Evolutionary conservation across 495 filamentous ascomycete species (phyloP), one percentile per base, ranked within the genome.

Genomic region (Venustampulla echinocandica): DNA sequence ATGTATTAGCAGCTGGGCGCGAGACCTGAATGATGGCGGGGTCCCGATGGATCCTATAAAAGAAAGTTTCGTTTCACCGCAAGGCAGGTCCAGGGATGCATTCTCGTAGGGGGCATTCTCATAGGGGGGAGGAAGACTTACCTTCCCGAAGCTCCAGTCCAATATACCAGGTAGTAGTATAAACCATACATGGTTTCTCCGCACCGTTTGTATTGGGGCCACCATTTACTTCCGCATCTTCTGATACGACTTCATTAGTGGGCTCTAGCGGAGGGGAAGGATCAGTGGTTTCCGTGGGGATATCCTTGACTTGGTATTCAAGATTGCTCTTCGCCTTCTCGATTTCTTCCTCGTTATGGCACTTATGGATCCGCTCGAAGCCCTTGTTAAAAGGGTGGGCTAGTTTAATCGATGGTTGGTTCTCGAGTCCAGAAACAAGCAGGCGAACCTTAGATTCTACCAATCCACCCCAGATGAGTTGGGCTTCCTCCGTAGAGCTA

Each of bases 331-430:
- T 77, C 1, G 89, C 81, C 38, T 71, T 76, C 36, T 77, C 79
- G 20, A 82, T 64, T 51, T 97, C 79, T 23, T 79, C 61, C 22
- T 90, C 83, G 34, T 67, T 80, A 49, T 75, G 74, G 66, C 88
- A 85, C 14, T 68, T 65, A 61, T 95, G 88, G 0, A 78, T 68
- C 49, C 92, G 76, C 42, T 92, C 84, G 57, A 93, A 95, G 1
- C 85, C 85, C 56, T 96, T 94, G 48, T 85, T 90, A 69, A 90
- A 98, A 0, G 90, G 87, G 50, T 90, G 89, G 0, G 90, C 89
- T 18, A 95, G 71, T 25, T 78, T 79, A 47, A 97, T 84, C 4
- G 80, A 82, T 13, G 71, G 67, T 32, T 83, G 71, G 34, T 77
- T 72, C 57, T 96, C 92, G 19, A 98, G 71, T 10, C 81, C 85